These are phyloP conservation scores for Solanum sejunctum DNA, from an alignment of 257 asterid genomes.

Conservation along the genomic window DNA sequence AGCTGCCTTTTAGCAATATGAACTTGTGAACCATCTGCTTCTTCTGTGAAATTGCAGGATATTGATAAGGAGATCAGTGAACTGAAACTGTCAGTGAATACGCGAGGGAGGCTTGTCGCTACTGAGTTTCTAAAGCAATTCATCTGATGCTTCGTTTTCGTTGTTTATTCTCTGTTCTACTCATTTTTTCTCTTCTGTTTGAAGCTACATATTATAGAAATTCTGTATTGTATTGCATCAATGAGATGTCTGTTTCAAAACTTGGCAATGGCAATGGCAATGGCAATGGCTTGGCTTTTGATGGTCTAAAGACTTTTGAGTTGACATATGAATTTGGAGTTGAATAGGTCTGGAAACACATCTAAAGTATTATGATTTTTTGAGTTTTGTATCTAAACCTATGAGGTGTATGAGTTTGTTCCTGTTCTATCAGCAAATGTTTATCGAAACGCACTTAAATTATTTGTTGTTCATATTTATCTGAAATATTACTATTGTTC, in stretches of 20 bases:
- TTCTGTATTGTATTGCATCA: not conserved
- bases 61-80: conserved; percentile 93
- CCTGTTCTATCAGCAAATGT: rapidly evolving
- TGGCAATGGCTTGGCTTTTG: not conserved
- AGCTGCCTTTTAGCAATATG: not conserved
- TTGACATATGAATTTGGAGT: not conserved
- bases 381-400: not conserved
- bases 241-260: not conserved
- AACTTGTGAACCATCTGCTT: not conserved
- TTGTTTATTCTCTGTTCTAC: not conserved
- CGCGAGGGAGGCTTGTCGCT: conserved; percentile 96
- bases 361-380: not conserved
- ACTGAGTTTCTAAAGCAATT: conserved; percentile 97
- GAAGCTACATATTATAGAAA: not conserved
- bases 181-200: not conserved
- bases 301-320: not conserved
- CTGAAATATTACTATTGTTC: not conserved
- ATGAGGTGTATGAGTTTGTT: not conserved
- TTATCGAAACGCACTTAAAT: not conserved
- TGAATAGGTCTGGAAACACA: not conserved
- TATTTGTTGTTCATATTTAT: not conserved
- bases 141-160: conserved; percentile 21
- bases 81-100: conserved; percentile 77
- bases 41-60: conserved; percentile 46
- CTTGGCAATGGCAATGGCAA: not conserved